Conservation (phyloP, 495 filamentous ascomycete species). For the Podospora pseudocomata region DNA sequence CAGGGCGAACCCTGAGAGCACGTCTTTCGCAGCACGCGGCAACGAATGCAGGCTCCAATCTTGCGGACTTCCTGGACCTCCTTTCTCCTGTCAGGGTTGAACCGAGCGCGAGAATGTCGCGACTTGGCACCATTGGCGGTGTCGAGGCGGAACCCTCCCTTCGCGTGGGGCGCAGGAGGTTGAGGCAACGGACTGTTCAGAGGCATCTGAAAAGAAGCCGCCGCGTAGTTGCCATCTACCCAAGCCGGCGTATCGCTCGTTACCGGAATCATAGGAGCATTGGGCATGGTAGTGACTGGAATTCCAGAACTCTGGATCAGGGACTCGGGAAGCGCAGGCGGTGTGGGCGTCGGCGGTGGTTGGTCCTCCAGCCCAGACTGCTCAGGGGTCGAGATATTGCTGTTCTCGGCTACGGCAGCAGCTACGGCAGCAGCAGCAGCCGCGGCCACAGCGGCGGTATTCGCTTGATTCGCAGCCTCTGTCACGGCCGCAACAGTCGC, state of each 20-base stretch:
- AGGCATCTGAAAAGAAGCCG: slow-evolving; percentile 31
- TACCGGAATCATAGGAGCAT: not conserved
- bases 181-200: slow-evolving; percentile 18
- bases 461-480: not conserved
- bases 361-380: slow-evolving; percentile 14
- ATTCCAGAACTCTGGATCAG: not conserved
- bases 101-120: slow-evolving; percentile 57
- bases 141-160: slow-evolving; percentile 44
- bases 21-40: slow-evolving; percentile 81
- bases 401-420: slow-evolving; percentile 14
- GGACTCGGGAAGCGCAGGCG: slow-evolving; percentile 10
- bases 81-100: slow-evolving; percentile 62
- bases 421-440: slow-evolving; percentile 15
- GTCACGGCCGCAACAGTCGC: slow-evolving; percentile 28
- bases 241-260: slow-evolving; percentile 35
- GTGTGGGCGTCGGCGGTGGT: not conserved
- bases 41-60: slow-evolving; percentile 79
- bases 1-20: slow-evolving; percentile 81
- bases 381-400: slow-evolving; percentile 18
- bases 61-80: slow-evolving; percentile 80
- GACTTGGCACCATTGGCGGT: slow-evolving; percentile 34
- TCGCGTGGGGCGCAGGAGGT: slow-evolving; percentile 22
- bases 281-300: not conserved
- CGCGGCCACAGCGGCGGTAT: slow-evolving; percentile 24
- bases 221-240: slow-evolving; percentile 43